Evolutionary conservation across 1,139 yeast genomes (phyloP).

Genomic region (Yarrowia galli): DNA sequence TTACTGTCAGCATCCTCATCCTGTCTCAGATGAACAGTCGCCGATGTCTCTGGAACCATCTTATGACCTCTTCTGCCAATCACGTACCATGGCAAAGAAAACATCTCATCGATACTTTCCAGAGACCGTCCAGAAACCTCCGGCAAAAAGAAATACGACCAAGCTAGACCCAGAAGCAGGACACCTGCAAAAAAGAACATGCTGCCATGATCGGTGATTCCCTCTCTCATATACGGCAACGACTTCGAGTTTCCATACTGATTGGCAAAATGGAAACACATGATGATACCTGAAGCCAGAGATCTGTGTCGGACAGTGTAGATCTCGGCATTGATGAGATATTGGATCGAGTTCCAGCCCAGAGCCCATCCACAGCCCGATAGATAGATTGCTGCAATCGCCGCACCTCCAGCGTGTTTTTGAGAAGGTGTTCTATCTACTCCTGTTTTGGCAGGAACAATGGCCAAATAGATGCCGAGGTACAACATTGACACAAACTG

Average conservation of each 20-base stretch:
- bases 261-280: constrained; percentile 9
- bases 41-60: neutral
- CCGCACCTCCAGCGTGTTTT: constrained; percentile 2
- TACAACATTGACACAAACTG: constrained; percentile 4
- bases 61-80: constrained; percentile 3
- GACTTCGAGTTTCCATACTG: constrained; percentile 9
- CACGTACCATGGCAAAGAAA: neutral
- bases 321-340: constrained; percentile 2
- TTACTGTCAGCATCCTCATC: neutral
- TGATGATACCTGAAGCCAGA: neutral
- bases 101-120: constrained; percentile 1
- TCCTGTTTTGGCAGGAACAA: constrained; percentile 1
- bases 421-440: neutral
- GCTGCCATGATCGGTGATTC: neutral
- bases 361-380: constrained; percentile 13
- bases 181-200: constrained; percentile 3
- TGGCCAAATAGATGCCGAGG: neutral
- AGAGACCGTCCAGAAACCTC: constrained; percentile 5
- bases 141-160: neutral
- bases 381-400: neutral
- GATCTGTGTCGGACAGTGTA: constrained; percentile 8
- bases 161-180: neutral
- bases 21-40: neutral
- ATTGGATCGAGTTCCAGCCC: constrained; percentile 12
- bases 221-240: constrained; percentile 1